phyloP scores from a whole-genome alignment of 352 stramenopile genomes.

The Phytophthora ramorum region DNA sequence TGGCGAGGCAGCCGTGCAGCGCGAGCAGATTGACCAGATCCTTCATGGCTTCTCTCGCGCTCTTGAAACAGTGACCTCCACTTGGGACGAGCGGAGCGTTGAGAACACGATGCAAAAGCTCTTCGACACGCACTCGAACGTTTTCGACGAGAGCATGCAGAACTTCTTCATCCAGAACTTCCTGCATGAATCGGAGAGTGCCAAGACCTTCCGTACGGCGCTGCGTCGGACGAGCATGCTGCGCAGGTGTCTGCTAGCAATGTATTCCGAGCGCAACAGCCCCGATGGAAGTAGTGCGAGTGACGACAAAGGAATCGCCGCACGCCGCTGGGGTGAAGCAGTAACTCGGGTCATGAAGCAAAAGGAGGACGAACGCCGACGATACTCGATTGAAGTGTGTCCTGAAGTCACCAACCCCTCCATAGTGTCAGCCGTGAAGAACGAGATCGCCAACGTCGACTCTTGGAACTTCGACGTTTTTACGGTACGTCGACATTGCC shows the following conservation, averaged over 20 bases:
- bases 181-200: conserved; percentile 77
- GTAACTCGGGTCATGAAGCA: conserved; percentile 45
- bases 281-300: conserved; percentile 21
- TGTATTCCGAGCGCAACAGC: conserved; percentile 51
- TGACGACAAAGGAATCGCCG: conserved; percentile 31
- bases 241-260: conserved; percentile 71
- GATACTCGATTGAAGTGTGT: conserved; percentile 58
- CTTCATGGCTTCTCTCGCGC: conserved; percentile 64
- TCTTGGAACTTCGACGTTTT: conserved; percentile 82
- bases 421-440: conserved; percentile 58
- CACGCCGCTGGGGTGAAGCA: conserved; percentile 49
- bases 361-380: conserved; percentile 44
- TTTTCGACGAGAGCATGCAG: conserved; percentile 88
- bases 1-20: conserved; percentile 48
- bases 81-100: conserved; percentile 50
- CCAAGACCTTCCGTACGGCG: conserved; percentile 71
- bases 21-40: conserved; percentile 65
- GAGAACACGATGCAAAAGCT: conserved; percentile 77
- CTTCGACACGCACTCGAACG: conserved; percentile 79
- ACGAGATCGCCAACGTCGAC: conserved; percentile 58
- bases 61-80: conserved; percentile 52
- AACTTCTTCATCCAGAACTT: conserved; percentile 91
- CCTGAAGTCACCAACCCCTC: conserved; percentile 56
- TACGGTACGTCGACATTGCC: conserved; percentile 33
- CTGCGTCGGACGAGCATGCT: conserved; percentile 79